Evolutionary conservation across 768 basidiomycete species (phyloP), one percentile per base, ranked within the genome.

Genomic region (Mycena metata): DNA sequence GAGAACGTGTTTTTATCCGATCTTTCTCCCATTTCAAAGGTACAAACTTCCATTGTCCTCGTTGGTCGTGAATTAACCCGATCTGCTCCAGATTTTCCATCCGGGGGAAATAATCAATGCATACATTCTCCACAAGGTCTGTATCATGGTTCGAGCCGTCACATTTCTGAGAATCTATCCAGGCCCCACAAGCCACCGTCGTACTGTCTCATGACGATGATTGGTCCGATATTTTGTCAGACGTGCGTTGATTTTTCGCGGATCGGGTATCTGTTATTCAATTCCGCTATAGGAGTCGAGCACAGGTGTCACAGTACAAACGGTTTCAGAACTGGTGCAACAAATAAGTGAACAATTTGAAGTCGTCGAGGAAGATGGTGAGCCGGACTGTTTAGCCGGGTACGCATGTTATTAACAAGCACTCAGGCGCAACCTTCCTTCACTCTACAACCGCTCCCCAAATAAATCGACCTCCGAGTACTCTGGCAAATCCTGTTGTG

Each of bases 161-260:
- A 6, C 6, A 3, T 6, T 30, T 6, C 30, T 46, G 39, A 39
- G 15, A 10, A 10, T 35, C 19, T 46, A 21, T 30, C 13, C 8
- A 66, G 58, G 7, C n/a, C 0, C 58, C 55, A 19, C 23, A 58
- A 2, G 46, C 64, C 33, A 50, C 23, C 17, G 55, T 65, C 8
- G 55, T 58, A 2, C 41, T 65, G 41, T 49, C 57, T 4, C 57
- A 51, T 16, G 56, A 66, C 39, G 64, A 66, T 36, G 49, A 66
- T 36, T 57, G 58, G 58, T 7, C 41, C 8, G 60, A 60, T 41
- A 61, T 60, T 36, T n/a, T 67, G 43, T 11, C 24, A 26, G 52
- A 64, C 21, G 52, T 64, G n/a, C 3, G 57, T 59, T 30, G 6
- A 33, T 5, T 35, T 35, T 6, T 17, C 2, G 39, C n/a, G n/a